Evolutionary conservation across 257 asterid species (phyloP), one percentile per base, ranked within the genome.

Genomic region (Ocimum tenuiflorum): DNA sequence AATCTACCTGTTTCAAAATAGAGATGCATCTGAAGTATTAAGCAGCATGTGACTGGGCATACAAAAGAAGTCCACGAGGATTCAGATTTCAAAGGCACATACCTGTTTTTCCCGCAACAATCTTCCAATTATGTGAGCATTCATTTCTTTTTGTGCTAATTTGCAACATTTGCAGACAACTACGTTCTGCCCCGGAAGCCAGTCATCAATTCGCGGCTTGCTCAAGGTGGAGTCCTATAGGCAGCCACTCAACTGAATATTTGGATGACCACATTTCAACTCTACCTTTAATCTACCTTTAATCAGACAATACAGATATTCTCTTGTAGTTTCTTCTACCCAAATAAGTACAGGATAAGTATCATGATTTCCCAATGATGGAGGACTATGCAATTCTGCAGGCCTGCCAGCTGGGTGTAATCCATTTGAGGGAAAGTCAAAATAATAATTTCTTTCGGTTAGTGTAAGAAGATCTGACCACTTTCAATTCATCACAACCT

Each of bases 11-110:
- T 42, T 47, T 43, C 29, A 17, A 53, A 56, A 58, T 71, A 89
- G 97, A 73, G 87, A 89, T 79, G 99, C 99, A 49, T 75, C 85
- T 52, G 96, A 92, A 82, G 96, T 14, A 92, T 89, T 39, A 81
- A 83, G 96, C 97, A 71, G 99, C 95, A 9, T 92, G 97, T 53
- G 79, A 74, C 55, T 85, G 89, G 94, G 94, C 97, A 53, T 92
- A 92, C 57, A 14, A 87, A 86, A 80, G 96, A 86, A 22, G 99
- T 87, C 7, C 71, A 56, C 0, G 85, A 87, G 67, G 83, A 46
- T 57, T 85, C 99, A 11, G 79, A 76, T 8, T 88, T 92, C 9
- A 84, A 72, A 77, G 96, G 97, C 86, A 77, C 31, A 4, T 27
- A 27, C 24, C 20, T 42, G 45, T 11, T 7, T 29, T 49, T 55